Percentiles rank a stretch among this genome's conserved stretches.
phyloP scores from a whole-genome alignment of 225 moss, liverwort and hornwort genomes.

The Climacium dendroides region DNA sequence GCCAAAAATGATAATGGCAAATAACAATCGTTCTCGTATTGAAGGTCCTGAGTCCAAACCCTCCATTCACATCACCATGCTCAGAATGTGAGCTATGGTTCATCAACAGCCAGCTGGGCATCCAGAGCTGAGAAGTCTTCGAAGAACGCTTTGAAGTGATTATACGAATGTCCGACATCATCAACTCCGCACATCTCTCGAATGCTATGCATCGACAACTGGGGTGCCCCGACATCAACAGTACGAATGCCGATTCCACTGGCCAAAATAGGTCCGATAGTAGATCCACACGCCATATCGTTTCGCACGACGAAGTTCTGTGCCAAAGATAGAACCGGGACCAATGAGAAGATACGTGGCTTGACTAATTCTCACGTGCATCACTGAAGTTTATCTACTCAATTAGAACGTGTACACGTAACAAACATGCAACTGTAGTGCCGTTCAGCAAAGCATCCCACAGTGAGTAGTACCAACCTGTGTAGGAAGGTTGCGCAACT shows the following conservation, averaged over 20 bases:
- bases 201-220: slow-evolving; percentile 94
- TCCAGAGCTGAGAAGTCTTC: slow-evolving; percentile 73
- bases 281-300: slow-evolving; percentile 91
- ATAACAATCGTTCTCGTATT: background rate
- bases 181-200: slow-evolving; percentile 98
- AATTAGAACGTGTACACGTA: background rate
- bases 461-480: slow-evolving; percentile 33
- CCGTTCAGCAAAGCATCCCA: background rate
- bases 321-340: background rate
- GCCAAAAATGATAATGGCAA: background rate
- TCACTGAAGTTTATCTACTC: background rate
- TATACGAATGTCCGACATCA: slow-evolving; percentile 71
- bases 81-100: slow-evolving; percentile 12
- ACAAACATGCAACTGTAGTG: background rate
- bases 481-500: slow-evolving; percentile 57
- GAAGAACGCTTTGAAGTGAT: slow-evolving; percentile 79
- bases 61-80: background rate
- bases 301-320: slow-evolving; percentile 93
- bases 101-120: slow-evolving; percentile 40
- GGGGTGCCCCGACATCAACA: slow-evolving; percentile 90
- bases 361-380: background rate
- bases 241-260: slow-evolving; percentile 89
- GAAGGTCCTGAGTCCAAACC: background rate
- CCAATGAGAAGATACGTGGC: background rate
- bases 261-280: slow-evolving; percentile 96